Conservation (phyloP, 2,329 filamentous ascomycete species). For the Phyllosticta citriasiana region DNA sequence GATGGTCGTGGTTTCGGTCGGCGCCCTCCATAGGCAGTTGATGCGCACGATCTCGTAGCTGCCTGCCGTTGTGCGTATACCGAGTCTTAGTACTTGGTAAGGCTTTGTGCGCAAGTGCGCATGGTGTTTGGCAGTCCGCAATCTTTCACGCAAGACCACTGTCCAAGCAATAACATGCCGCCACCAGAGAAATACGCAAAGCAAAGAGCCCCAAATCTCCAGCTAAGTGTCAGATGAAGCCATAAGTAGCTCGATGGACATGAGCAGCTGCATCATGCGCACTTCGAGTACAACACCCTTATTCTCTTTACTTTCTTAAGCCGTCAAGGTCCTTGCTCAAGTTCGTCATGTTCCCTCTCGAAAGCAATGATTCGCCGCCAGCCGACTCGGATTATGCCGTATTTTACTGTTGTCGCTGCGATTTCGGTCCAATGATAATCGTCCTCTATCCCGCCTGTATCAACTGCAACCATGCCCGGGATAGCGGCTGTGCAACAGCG, state of each 20-base stretch:
- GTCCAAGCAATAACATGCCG: too few relatives aligned
- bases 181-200: neutral
- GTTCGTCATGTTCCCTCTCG: neutral
- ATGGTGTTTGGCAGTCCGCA: neutral
- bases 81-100: neutral
- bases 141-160: neutral
- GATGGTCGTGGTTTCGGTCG: too few relatives aligned
- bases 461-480: neutral
- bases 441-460: neutral
- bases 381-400: neutral
- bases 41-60: too few relatives aligned
- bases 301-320: neutral
- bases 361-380: too few relatives aligned
- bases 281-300: neutral
- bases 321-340: neutral
- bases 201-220: neutral
- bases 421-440: neutral
- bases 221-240: neutral
- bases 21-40: too few relatives aligned
- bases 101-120: neutral
- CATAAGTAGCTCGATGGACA: neutral
- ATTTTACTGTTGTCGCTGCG: neutral
- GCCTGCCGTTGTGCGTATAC: too few relatives aligned
- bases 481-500: neutral
- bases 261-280: neutral